Evolutionary conservation across 305 asterid genomes (phyloP).

Genomic region (Lippia alba): DNA sequence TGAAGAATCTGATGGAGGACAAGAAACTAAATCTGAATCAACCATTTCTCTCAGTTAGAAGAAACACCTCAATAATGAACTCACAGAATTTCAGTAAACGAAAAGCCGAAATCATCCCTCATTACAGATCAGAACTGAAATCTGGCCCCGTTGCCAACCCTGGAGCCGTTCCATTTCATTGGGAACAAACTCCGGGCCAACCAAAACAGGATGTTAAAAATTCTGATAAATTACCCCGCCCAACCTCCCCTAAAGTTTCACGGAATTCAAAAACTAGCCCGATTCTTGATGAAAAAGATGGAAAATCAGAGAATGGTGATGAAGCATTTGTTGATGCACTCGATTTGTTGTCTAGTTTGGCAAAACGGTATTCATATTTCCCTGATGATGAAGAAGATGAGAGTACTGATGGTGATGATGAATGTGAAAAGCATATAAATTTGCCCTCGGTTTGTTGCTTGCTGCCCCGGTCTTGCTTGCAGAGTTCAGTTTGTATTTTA

Average conservation of each 20-base stretch:
- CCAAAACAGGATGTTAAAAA: conserved; percentile 56
- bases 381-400: conserved; percentile 34
- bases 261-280: conserved; percentile 38
- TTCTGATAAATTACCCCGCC: conserved; percentile 10
- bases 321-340: conserved; percentile 59
- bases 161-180: conserved; percentile 75
- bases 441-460: conserved; percentile 60
- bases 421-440: conserved; percentile 32
- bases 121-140: conserved; percentile 54
- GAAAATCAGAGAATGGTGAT: conserved; percentile 40
- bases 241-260: conserved; percentile 57
- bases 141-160: conserved; percentile 70
- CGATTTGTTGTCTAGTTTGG: conserved; percentile 62
- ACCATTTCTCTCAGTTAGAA: conserved; percentile 75
- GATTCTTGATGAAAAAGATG: no score
- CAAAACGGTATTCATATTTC: conserved; percentile 41
- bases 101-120: conserved; percentile 27
- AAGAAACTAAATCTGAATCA: conserved; percentile 65
- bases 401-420: conserved; percentile 42
- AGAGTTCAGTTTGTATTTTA: conserved; percentile 50
- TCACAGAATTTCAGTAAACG: conserved; percentile 37
- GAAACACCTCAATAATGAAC: conserved; percentile 38
- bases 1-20: conserved; percentile 57
- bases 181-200: conserved; percentile 85
- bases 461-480: conserved; percentile 68